phyloP scores from a whole-genome alignment of 345 rosid genomes.

The Citrus trifoliata region DNA sequence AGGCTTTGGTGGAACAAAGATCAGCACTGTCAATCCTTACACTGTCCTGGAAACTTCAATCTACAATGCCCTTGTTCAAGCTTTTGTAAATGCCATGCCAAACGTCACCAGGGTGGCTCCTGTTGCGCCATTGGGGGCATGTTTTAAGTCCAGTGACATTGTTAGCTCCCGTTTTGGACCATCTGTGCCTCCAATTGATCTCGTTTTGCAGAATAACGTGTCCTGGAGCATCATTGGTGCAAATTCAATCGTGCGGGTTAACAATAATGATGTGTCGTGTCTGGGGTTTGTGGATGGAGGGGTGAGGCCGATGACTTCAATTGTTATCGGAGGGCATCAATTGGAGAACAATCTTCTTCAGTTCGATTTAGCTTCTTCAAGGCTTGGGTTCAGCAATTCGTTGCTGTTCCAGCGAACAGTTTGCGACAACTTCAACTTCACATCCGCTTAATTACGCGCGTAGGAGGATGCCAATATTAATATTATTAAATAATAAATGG shows the following conservation, averaged over 20 bases:
- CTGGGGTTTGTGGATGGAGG: slow-evolving; percentile 23
- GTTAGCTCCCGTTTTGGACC: slow-evolving; percentile 11
- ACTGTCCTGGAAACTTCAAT: slow-evolving; percentile 25
- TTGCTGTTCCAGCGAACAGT: background rate
- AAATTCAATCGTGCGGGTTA: slow-evolving; percentile 15
- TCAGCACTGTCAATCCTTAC: slow-evolving; percentile 26
- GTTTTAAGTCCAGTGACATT: slow-evolving; percentile 7
- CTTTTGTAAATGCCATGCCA: slow-evolving; percentile 9
- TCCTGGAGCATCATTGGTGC: slow-evolving; percentile 7
- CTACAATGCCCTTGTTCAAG: slow-evolving; percentile 17
- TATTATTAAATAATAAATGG: background rate
- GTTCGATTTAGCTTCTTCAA: slow-evolving; percentile 29
- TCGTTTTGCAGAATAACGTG: slow-evolving; percentile 10
- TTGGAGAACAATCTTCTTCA: slow-evolving; percentile 27
- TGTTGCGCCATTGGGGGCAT: slow-evolving; percentile 15
- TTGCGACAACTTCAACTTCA: slow-evolving; percentile 15
- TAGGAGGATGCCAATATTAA: background rate
- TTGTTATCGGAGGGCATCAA: slow-evolving; percentile 23
- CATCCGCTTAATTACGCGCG: background rate
- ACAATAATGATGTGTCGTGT: slow-evolving; percentile 9
- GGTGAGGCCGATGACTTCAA: slow-evolving; percentile 12
- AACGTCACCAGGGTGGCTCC: background rate
- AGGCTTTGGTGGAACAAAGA: slow-evolving; percentile 33
- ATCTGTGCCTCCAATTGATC: slow-evolving; percentile 22
- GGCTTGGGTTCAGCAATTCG: slow-evolving; percentile 25